These are phyloP conservation scores for Candolleomyces aberdarensis DNA, from an alignment of 768 basidiomycete species.

Conservation along the genomic window DNA sequence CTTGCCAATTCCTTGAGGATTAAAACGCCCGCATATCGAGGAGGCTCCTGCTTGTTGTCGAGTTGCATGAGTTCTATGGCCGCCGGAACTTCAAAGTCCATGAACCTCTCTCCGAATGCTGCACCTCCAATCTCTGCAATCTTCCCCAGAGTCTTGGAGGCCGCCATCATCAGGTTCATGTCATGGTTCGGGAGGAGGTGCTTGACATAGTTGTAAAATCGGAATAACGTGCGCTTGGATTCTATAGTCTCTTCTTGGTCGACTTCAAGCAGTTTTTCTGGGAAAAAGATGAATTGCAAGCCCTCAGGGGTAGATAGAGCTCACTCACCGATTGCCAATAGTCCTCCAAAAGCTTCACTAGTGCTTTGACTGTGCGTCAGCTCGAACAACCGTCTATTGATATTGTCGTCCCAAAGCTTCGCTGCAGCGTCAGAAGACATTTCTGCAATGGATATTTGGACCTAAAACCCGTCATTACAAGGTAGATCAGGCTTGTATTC, in stretches of 20 bases:
- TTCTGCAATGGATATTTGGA: constrained; percentile 69
- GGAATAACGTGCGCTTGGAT: constrained; percentile 75
- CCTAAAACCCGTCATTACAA: constrained; percentile 39
- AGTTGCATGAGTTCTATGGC: constrained; percentile 79
- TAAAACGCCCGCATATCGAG: constrained; percentile 90
- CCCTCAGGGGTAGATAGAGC: background rate
- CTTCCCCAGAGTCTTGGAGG: constrained; percentile 87
- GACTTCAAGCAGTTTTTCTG: constrained; percentile 72
- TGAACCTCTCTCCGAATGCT: constrained; percentile 83
- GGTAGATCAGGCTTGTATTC: constrained; percentile 2
- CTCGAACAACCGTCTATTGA: constrained; percentile 76
- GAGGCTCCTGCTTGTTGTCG: constrained; percentile 70
- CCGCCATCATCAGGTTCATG: constrained; percentile 90
- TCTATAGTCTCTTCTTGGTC: constrained; percentile 81
- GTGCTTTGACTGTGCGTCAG: constrained; percentile 79
- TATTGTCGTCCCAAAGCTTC: constrained; percentile 83
- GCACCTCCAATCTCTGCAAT: constrained; percentile 83
- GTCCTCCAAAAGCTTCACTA: constrained; percentile 80
- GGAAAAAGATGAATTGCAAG: constrained; percentile 9
- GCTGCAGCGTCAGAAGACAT: constrained; percentile 79
- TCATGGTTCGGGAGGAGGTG: constrained; percentile 89
- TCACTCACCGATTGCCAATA: constrained; percentile 79
- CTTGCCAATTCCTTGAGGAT: constrained; percentile 91
- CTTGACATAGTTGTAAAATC: constrained; percentile 92
- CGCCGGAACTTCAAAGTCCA: constrained; percentile 84